Evolutionary conservation across 2,329 filamentous ascomycete species (phyloP).

Genomic region (Aspergillus japonicus): DNA sequence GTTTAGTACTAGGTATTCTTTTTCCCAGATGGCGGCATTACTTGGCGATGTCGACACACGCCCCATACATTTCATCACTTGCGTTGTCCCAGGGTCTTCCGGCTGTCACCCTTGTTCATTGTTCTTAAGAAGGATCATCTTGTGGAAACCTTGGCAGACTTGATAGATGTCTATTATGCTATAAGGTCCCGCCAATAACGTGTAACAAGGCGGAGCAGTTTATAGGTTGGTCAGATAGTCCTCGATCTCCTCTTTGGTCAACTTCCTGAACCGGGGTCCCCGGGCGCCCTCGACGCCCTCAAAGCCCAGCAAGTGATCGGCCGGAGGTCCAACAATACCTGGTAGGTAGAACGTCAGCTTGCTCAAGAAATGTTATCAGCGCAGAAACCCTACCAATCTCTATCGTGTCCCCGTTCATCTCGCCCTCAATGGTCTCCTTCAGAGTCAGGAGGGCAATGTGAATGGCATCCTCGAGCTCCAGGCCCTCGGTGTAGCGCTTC

Average conservation of each 20-base stretch:
- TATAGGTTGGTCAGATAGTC: constrained; percentile 99
- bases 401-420: constrained; percentile 98
- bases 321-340: constrained; percentile 94
- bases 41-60: not conserved
- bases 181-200: constrained; percentile 22
- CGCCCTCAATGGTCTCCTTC: constrained; percentile 98
- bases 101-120: not conserved
- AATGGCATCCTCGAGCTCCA: constrained; percentile 96
- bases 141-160: constrained; percentile 22
- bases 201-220: constrained; percentile 31
- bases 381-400: constrained; percentile 73
- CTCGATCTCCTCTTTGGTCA: constrained; percentile 97
- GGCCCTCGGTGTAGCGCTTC: constrained; percentile 95
- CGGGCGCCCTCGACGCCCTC: constrained; percentile 49
- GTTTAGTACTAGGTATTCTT: not conserved
- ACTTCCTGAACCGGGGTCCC: constrained; percentile 56
- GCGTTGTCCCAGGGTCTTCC: not conserved
- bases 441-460: constrained; percentile 96
- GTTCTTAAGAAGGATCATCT: not conserved
- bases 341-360: constrained; percentile 1
- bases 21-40: not conserved
- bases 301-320: constrained; percentile 86
- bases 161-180: constrained; percentile 27
- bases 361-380: not conserved
- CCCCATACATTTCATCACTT: not conserved